These are phyloP conservation scores for Boletus reticulatus DNA, from an alignment of 768 basidiomycete genomes.

Conservation along the genomic window DNA sequence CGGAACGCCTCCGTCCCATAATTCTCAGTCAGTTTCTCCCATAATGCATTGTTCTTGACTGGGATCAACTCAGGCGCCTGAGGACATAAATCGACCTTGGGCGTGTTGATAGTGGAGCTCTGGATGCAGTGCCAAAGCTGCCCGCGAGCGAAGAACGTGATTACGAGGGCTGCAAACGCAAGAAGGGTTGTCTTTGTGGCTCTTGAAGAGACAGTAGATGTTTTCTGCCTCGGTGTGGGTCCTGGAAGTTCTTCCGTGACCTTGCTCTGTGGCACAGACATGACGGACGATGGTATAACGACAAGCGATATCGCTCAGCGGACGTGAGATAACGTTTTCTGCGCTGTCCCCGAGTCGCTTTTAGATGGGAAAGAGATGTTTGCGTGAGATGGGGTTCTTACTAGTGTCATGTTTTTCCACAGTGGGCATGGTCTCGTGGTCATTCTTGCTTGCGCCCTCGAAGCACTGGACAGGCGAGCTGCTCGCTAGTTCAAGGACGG, in stretches of 20 bases:
- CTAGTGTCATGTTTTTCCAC: no score
- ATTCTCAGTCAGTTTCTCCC: slow-evolving; percentile 29
- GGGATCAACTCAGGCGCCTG: slow-evolving; percentile 36
- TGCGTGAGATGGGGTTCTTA: no score
- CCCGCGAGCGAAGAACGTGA: slow-evolving; percentile 9
- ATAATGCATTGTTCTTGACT: slow-evolving; percentile 32
- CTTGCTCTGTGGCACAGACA: slow-evolving; percentile 16
- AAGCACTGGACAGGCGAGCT: slow-evolving; percentile 41
- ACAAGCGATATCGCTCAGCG: no score
- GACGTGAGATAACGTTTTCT: no score
- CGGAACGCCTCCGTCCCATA: slow-evolving; percentile 37
- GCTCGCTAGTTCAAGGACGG: slow-evolving; percentile 44
- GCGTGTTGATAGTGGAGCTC: neutral
- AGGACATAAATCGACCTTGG: slow-evolving; percentile 29
- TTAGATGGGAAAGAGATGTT: no score
- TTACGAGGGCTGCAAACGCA: slow-evolving; percentile 15
- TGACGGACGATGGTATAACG: neutral
- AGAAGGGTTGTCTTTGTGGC: slow-evolving; percentile 11
- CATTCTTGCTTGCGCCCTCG: slow-evolving; percentile 31
- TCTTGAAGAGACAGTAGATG: slow-evolving; percentile 6
- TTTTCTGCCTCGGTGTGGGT: neutral
- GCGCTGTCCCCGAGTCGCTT: no score
- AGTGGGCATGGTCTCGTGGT: slow-evolving; percentile 30
- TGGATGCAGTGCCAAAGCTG: slow-evolving; percentile 5
- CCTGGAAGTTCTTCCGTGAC: slow-evolving; percentile 11